Conservation (phyloP, 1,139 yeast genomes). For the Zhuliangozyma parablackwelliae region DNA sequence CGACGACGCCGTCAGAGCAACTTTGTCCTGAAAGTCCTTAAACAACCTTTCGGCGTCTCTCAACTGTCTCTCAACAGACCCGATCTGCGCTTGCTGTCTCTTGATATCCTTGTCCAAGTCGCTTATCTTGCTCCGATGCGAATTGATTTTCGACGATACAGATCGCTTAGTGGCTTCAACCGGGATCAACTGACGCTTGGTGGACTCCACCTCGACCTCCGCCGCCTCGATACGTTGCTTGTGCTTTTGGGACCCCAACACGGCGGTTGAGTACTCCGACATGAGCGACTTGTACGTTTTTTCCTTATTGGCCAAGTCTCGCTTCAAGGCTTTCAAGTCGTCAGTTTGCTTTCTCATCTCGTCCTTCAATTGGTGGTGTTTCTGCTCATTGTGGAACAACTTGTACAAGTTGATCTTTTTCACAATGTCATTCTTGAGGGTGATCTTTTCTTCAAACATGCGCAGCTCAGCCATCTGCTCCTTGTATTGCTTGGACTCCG, state of each 20-base stretch:
- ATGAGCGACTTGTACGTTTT: slow-evolving; percentile 27
- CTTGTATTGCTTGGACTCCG: slow-evolving; percentile 75
- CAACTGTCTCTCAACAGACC: slow-evolving; percentile 45
- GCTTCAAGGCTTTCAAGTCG: slow-evolving; percentile 26
- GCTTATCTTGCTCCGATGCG: slow-evolving; percentile 48
- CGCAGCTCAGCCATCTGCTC: slow-evolving; percentile 76
- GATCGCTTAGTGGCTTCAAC: slow-evolving; percentile 51
- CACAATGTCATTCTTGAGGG: slow-evolving; percentile 44
- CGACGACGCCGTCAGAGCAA: slow-evolving; percentile 21
- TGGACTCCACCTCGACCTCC: slow-evolving; percentile 32
- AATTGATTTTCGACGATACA: slow-evolving; percentile 42
- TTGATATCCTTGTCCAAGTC: slow-evolving; percentile 50
- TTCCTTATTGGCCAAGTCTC: slow-evolving; percentile 19
- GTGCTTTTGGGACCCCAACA: slow-evolving; percentile 38
- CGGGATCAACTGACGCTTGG: slow-evolving; percentile 52
- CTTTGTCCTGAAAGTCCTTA: slow-evolving; percentile 37
- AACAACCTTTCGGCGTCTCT: slow-evolving; percentile 41
- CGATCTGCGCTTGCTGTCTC: slow-evolving; percentile 46
- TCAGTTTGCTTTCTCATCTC: slow-evolving; percentile 21
- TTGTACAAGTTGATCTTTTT: slow-evolving; percentile 57
- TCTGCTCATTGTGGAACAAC: slow-evolving; percentile 60
- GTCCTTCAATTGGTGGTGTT: slow-evolving; percentile 29
- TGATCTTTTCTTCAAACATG: slow-evolving; percentile 54
- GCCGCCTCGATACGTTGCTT: slow-evolving; percentile 35
- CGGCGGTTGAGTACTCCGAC: slow-evolving; percentile 45